Conservation (phyloP, 1,284 basidiomycete genomes). For the Vanrija sp. region DNA sequence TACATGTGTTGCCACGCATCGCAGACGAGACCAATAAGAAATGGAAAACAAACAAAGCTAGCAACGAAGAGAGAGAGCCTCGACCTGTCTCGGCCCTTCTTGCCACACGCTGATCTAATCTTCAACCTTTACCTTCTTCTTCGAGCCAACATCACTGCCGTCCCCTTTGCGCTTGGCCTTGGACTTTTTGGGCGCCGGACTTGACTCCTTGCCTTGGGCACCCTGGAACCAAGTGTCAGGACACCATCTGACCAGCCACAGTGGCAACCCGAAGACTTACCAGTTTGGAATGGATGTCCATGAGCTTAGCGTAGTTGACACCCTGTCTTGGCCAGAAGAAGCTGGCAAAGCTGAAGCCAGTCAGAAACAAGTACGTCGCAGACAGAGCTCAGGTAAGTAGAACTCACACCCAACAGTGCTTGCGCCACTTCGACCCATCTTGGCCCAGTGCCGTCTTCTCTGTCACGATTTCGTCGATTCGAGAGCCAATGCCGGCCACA, state of each 20-base stretch:
- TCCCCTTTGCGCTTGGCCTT: constrained; percentile 33
- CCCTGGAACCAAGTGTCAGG: constrained; percentile 1
- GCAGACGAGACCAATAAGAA: neutral
- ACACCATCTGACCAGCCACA: neutral
- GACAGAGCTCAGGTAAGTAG: neutral
- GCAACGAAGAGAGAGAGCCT: no score
- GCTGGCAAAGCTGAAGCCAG: constrained; percentile 68
- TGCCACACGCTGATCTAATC: constrained; percentile 1
- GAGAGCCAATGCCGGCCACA: constrained; percentile 84
- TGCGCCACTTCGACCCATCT: constrained; percentile 78
- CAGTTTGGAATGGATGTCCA: constrained; percentile 91
- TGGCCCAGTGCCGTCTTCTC: constrained; percentile 71
- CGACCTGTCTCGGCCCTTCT: no score
- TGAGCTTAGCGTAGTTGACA: constrained; percentile 82
- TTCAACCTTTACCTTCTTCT: constrained; percentile 34
- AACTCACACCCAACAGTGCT: constrained; percentile 92
- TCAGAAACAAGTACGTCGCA: neutral
- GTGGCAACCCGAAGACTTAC: constrained; percentile 51
- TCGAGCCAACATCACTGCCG: constrained; percentile 18
- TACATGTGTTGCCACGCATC: no score
- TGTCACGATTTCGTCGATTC: constrained; percentile 80
- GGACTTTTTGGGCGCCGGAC: constrained; percentile 16
- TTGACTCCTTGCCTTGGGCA: constrained; percentile 22
- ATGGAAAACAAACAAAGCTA: neutral
- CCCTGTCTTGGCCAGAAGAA: constrained; percentile 94